A percentile compares a stretch with the other conserved stretches of the same genome.
Evolutionary conservation across 208 protist genomes (phyloP).

Genomic region (Entamoeba dispar): DNA sequence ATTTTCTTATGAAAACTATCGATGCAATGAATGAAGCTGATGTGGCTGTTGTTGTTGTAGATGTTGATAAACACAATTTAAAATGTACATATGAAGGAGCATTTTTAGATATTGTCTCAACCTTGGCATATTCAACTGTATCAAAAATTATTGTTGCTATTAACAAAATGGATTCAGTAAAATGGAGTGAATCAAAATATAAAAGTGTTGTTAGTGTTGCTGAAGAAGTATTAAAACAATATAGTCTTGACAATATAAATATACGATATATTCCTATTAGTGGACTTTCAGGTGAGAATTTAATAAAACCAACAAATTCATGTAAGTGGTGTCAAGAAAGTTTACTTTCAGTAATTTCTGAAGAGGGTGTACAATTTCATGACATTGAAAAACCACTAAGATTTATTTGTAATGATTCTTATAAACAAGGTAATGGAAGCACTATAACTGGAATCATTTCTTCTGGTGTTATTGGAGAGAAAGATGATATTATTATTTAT

Average conservation of each 20-base stretch:
- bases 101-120: neutral
- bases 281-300: conserved; percentile 72
- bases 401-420: conserved; percentile 68
- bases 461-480: too few relatives aligned
- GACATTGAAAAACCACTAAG: conserved; percentile 67
- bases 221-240: conserved; percentile 28
- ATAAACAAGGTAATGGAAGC: conserved; percentile 45
- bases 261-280: conserved; percentile 70
- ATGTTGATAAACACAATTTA: conserved; percentile 60
- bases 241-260: conserved; percentile 67
- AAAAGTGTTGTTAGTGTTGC: conserved; percentile 45
- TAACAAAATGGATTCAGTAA: conserved; percentile 45
- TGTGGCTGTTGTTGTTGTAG: conserved; percentile 57
- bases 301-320: conserved; percentile 53
- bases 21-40: conserved; percentile 76
- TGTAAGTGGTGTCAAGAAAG: conserved; percentile 70
- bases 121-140: conserved; percentile 16
- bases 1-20: conserved; percentile 99
- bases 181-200: conserved; percentile 57
- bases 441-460: too few relatives aligned
- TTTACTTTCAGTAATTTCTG: conserved; percentile 23
- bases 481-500: too few relatives aligned
- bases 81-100: conserved; percentile 55
- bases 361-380: neutral
- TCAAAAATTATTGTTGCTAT: conserved; percentile 61